Percentiles rank a stretch among this genome's conserved stretches.
phyloP scores from a whole-genome alignment of 495 filamentous ascomycete species.

The Astrocystis sublimbata region DNA sequence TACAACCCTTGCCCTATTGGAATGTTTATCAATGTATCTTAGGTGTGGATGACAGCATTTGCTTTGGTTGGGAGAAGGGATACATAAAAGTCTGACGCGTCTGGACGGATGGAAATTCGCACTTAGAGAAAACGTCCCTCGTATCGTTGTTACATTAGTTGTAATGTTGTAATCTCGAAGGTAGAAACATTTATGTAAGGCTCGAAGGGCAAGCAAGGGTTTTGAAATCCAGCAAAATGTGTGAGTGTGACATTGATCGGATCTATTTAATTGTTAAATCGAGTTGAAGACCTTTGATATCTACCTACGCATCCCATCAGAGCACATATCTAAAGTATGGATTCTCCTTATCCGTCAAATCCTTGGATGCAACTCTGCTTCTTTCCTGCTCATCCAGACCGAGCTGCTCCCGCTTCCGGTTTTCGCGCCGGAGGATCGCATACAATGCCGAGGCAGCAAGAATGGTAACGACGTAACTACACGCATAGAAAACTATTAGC shows the following conservation, averaged over 20 bases:
- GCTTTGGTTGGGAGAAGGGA: too few species aligned
- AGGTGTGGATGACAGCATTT: too few species aligned
- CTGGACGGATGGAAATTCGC: too few species aligned
- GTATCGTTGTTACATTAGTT: too few species aligned
- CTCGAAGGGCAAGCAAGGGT: too few species aligned
- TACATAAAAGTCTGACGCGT: too few species aligned
- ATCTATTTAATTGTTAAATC: too few species aligned
- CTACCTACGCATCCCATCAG: not conserved
- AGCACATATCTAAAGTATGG: conserved; percentile 68
- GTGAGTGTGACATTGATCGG: too few species aligned
- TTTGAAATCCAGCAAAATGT: too few species aligned
- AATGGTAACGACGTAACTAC: conserved; percentile 70
- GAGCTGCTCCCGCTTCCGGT: conserved; percentile 50
- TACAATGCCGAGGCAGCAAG: conserved; percentile 56
- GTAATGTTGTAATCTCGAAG: too few species aligned
- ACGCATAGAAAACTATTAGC: conserved; percentile 12
- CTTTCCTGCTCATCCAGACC: conserved; percentile 60
- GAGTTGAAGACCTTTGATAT: not conserved
- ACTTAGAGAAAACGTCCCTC: too few species aligned
- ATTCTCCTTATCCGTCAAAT: conserved; percentile 77
- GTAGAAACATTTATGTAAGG: too few species aligned
- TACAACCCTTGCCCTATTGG: conserved; percentile 63
- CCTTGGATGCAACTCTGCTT: conserved; percentile 66
- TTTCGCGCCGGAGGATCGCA: conserved; percentile 57
- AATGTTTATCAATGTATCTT: conserved; percentile 55